phyloP scores from a whole-genome alignment of 1,284 basidiomycete genomes.

The Macrocystidia cucumis region DNA sequence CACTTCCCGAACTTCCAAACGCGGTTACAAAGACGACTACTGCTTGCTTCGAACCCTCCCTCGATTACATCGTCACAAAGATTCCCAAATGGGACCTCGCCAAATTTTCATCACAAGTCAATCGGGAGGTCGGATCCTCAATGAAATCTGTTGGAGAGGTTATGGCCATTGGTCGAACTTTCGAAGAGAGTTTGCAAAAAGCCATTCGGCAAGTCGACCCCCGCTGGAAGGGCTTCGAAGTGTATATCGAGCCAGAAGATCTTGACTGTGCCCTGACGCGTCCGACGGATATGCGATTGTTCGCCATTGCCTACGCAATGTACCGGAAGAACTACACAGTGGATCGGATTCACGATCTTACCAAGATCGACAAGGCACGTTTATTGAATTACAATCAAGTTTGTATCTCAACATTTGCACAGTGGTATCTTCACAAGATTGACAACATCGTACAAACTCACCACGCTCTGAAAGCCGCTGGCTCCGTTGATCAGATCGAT shows the following conservation, averaged over 20 bases:
- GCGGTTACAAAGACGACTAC: slow-evolving; percentile 99
- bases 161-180: slow-evolving; percentile 99
- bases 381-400: neutral
- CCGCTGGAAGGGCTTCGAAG: slow-evolving; percentile 77
- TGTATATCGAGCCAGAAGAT: slow-evolving; percentile 78
- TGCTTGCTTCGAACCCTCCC: slow-evolving; percentile 98
- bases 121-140: slow-evolving; percentile 91
- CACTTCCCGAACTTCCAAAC: slow-evolving; percentile 96
- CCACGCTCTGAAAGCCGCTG: slow-evolving; percentile 61
- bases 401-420: neutral
- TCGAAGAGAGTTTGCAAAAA: slow-evolving; percentile 98
- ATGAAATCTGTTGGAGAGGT: slow-evolving; percentile 99
- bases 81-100: slow-evolving; percentile 99
- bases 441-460: slow-evolving; percentile 93
- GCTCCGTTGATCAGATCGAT: slow-evolving; percentile 58
- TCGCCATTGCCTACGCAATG: slow-evolving; percentile 97
- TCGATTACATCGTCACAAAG: slow-evolving; percentile 99
- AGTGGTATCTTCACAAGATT: slow-evolving; percentile 99
- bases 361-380: slow-evolving; percentile 91
- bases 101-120: slow-evolving; percentile 92
- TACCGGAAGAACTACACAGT: slow-evolving; percentile 90
- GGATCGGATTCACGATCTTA: slow-evolving; percentile 86
- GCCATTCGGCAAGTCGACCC: slow-evolving; percentile 97
- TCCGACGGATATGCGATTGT: slow-evolving; percentile 90
- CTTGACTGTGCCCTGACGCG: slow-evolving; percentile 72